Evolutionary conservation across 192 early-diverging fungal species (phyloP).

Genomic region (Coemansia sp.): DNA sequence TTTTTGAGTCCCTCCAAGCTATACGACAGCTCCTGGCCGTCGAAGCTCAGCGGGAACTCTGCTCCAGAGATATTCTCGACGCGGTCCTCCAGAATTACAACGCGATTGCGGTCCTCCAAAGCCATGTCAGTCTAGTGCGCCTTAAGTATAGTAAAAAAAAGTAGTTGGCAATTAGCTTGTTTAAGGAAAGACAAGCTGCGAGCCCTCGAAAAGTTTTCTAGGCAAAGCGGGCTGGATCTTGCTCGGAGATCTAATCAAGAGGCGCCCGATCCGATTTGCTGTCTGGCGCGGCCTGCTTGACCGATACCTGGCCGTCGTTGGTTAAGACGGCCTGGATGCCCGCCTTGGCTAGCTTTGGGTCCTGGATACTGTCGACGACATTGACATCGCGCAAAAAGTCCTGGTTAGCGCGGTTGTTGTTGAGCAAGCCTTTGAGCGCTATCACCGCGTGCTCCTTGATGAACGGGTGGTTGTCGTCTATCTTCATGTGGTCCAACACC

Average conservation of each 20-base stretch:
- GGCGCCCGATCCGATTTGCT: neutral
- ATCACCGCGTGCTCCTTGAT: conserved; percentile 53
- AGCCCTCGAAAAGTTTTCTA: conserved; percentile 8
- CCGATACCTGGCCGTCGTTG: neutral
- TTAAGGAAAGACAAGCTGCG: neutral
- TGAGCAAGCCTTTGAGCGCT: conserved; percentile 34
- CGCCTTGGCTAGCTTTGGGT: conserved; percentile 10
- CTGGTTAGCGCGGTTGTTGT: conserved; percentile 36
- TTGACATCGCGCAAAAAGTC: conserved; percentile 34
- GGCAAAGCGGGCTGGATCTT: too few relatives aligned
- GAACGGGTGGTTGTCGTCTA: conserved; percentile 56
- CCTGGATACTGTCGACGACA: conserved; percentile 10
- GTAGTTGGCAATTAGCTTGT: neutral
- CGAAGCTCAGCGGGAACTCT: conserved; percentile 50
- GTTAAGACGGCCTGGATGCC: conserved; percentile 10
- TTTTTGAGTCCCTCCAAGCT: conserved; percentile 36
- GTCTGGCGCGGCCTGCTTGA: neutral
- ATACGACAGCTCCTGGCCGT: conserved; percentile 19
- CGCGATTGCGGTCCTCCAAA: conserved; percentile 52
- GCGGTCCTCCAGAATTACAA: conserved; percentile 52
- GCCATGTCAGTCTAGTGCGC: conserved; percentile 30
- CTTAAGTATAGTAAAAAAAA: neutral
- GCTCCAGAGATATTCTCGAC: conserved; percentile 56
- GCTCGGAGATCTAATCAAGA: neutral
- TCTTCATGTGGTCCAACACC: conserved; percentile 48